Evolutionary conservation across 495 filamentous ascomycete genomes (phyloP), one percentile per base, ranked within the genome.

Genomic region (Aspergillus indologenus): DNA sequence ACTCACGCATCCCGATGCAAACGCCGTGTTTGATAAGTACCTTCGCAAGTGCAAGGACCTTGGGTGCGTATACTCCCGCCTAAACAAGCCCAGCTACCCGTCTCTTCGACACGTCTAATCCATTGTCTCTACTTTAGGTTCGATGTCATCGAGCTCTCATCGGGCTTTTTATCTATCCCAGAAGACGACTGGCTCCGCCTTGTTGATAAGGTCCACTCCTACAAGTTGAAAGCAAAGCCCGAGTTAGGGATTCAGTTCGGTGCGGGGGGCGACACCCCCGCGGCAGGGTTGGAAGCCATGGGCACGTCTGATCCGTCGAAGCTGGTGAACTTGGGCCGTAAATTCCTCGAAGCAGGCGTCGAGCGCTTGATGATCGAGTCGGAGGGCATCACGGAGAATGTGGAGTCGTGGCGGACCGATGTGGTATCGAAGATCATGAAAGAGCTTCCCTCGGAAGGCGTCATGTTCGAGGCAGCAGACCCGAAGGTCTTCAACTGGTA

Each of bases 401-500:
- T 85, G 11, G 71, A 65, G 47, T 67, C 69, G 18, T 85, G 83
- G 83, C 68, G 80, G 42, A 85, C 81, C 2, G 81, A 85, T 58
- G 81, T 85, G 17, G 78, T 85, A 4, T 77, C 77, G n/a, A 68
- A 63, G 23, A 81, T 84, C 49, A 71, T 84, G 68, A 77, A 78
- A 49, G 79, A 81, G 54, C 59, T 86, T 20, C 81, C 81, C 0
- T 55, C 71, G 12, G 82, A 84, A 60, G 75, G 74, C 0, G 80
- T 85, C 49, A 85, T 86, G 82, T 85, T 85, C 66, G 82, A 86
- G 64, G 82, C 83, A 22, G 83, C 82, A 1, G 82, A 85, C 52
- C 81, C 82, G 1, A 70, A 74, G 45, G 81, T 85, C 5, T 85
- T 80, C 54, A 83, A 83, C 44, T 85, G 82, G 83, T 85, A 80